A percentile compares a stretch with the other conserved stretches of the same genome.
phyloP scores from a whole-genome alignment of 2,329 filamentous ascomycete genomes.

The Colletotrichum coccodes region DNA sequence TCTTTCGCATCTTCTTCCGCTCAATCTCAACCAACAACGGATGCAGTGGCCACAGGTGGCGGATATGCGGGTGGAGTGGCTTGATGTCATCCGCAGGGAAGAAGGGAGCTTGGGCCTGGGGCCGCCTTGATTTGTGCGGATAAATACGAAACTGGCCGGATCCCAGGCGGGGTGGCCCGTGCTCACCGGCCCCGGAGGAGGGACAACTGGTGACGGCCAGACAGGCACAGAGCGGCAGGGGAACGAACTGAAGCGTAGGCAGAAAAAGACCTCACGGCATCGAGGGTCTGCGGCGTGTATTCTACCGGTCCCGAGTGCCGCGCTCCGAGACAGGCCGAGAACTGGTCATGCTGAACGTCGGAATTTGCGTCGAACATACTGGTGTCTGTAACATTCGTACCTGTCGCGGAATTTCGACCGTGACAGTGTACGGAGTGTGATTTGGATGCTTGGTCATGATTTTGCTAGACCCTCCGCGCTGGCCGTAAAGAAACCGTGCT shows the following conservation, averaged over 20 bases:
- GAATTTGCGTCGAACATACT: too few relatives aligned
- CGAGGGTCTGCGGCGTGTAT: constrained; percentile 7
- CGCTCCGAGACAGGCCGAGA: constrained; percentile 1
- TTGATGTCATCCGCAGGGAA: constrained; percentile 33
- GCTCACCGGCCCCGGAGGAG: constrained; percentile 14
- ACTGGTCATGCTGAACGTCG: not conserved
- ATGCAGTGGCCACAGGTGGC: constrained; percentile 12
- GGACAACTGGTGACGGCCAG: not conserved
- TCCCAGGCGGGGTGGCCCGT: constrained; percentile 17
- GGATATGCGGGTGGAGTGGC: constrained; percentile 31
- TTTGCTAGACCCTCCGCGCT: not conserved
- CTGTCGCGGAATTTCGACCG: not conserved
- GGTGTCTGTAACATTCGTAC: too few relatives aligned
- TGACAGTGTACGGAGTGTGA: too few relatives aligned
- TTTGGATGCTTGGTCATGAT: not conserved
- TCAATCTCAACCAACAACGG: constrained; percentile 26
- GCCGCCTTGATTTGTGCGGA: constrained; percentile 33
- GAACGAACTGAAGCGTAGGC: not conserved
- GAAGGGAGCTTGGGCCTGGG: constrained; percentile 29
- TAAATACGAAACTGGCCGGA: constrained; percentile 31
- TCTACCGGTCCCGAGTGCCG: constrained; percentile 23
- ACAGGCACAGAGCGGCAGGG: not conserved
- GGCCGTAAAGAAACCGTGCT: not conserved
- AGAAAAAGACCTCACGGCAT: not conserved
- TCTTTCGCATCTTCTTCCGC: constrained; percentile 29